Evolutionary conservation across 306 rosid genomes (phyloP), one percentile per base, ranked within the genome.

Genomic region (Trichosanthes truncata): DNA sequence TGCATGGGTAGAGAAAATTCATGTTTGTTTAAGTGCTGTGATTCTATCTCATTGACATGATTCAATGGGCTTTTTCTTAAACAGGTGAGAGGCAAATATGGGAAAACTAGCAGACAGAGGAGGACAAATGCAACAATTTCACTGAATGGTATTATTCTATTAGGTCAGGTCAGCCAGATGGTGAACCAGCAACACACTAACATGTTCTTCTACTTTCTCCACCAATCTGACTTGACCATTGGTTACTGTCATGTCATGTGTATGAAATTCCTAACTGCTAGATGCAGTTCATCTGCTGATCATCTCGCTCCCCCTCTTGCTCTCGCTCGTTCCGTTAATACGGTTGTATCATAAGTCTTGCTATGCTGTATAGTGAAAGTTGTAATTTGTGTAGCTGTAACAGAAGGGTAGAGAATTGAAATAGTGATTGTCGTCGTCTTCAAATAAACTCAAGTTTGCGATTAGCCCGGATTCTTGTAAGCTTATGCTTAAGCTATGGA

Each of bases 361-460:
- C 72, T 83, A 72, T 89, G 85, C 76, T 88, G 95, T 89, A 92
- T 85, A 92, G 96, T 83, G 69, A 84, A 83, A 80, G 79, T 71
- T 83, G 88, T 83, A 79, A 82, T 83, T 83, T 80, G 76, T 79
- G 75, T 85, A 80, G 82, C 81, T 82, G 82, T 85, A 79, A 87
- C 83, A 78, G 71, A 79, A 81, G 82, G 67, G 83, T 65, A 87
- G 82, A 80, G 84, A 79, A 81, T 63, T 82, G 76, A 76, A 69
- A 29, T 87, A 87, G 86, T 73, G 79, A 84, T 87, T 71, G 56
- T 23, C 76, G 78, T 84, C 75, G 86, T 82, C 79, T 63, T 81
- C 65, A 59, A 85, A 87, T 79, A 87, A 85, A 80, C 89, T 84
- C 87, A 63, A 85, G 88, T 82, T 84, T 85, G 82, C 84, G 82